These are phyloP conservation scores for Xylaria sp. DNA, from an alignment of 2,329 filamentous ascomycete genomes.

Conservation along the genomic window DNA sequence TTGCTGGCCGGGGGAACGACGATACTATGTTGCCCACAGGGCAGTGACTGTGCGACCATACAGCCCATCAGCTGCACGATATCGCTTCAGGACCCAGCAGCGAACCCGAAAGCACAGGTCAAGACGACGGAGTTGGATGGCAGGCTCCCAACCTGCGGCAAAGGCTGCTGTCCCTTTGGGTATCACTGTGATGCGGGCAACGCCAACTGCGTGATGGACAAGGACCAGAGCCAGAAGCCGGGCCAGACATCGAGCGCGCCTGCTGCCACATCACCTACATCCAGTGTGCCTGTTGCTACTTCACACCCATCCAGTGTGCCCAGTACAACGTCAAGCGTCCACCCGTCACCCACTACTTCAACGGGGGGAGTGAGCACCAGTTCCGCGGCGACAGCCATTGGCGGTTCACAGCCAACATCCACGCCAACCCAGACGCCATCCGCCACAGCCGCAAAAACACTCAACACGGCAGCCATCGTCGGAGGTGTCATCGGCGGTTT, in stretches of 20 bases:
- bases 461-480: slow-evolving; percentile 47
- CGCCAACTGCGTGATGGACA: slow-evolving; percentile 61
- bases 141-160: slow-evolving; percentile 66
- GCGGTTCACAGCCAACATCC: slow-evolving; percentile 6
- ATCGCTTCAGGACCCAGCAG: slow-evolving; percentile 66
- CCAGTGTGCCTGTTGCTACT: slow-evolving; percentile 23
- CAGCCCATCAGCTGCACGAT: slow-evolving; percentile 72
- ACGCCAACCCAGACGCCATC: slow-evolving; percentile 32
- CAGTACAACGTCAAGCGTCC: slow-evolving; percentile 17
- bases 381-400: slow-evolving; percentile 18
- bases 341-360: slow-evolving; percentile 14
- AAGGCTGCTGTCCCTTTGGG: slow-evolving; percentile 77
- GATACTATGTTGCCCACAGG: slow-evolving; percentile 74
- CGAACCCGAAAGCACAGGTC: slow-evolving; percentile 66
- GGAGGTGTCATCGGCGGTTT: slow-evolving; percentile 46
- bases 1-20: slow-evolving; percentile 72
- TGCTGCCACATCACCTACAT: slow-evolving; percentile 20
- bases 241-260: slow-evolving; percentile 24
- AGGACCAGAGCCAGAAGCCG: slow-evolving; percentile 58
- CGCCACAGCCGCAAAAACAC: slow-evolving; percentile 31
- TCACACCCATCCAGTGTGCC: slow-evolving; percentile 25
- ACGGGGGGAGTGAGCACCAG: slow-evolving; percentile 1
- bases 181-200: slow-evolving; percentile 65
- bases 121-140: slow-evolving; percentile 72
- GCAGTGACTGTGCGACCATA: slow-evolving; percentile 68